Conservation (phyloP, 2,329 filamentous ascomycete genomes). For the Fusarium solani-melongenae region DNA sequence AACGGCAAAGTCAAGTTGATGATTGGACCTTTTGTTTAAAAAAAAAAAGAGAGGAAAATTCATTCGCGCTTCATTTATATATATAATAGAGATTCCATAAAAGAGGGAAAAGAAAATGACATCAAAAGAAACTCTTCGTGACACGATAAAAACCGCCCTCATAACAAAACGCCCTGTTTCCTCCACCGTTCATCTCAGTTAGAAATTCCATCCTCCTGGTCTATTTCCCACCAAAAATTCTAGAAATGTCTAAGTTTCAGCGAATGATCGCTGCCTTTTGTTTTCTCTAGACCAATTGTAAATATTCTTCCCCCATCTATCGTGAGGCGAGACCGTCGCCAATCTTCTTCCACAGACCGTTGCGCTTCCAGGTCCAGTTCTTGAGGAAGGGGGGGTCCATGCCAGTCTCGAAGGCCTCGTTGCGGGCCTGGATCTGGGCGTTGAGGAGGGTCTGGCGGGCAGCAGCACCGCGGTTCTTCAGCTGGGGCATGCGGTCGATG, state of each 20-base stretch:
- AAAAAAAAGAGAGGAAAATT: background rate
- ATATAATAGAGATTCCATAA: constrained; percentile 18
- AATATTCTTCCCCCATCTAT: constrained; percentile 35
- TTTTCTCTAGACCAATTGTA: constrained; percentile 4
- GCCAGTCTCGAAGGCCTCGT: constrained; percentile 75
- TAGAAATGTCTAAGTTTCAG: constrained; percentile 17
- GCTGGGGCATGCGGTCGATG: constrained; percentile 72
- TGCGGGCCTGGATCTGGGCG: constrained; percentile 71
- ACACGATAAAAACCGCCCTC: constrained; percentile 19
- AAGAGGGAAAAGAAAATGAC: constrained; percentile 30
- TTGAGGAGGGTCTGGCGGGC: constrained; percentile 74
- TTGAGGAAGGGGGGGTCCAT: constrained; percentile 74
- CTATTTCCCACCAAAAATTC: constrained; percentile 24
- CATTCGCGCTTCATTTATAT: constrained; percentile 31
- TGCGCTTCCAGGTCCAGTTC: constrained; percentile 73
- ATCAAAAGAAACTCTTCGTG: constrained; percentile 19
- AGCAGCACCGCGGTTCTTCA: constrained; percentile 72
- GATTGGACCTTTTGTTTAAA: background rate
- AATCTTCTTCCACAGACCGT: constrained; percentile 52
- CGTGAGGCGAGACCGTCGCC: constrained; percentile 38
- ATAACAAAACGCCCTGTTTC: constrained; percentile 33
- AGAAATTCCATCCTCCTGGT: constrained; percentile 4
- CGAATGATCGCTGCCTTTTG: background rate
- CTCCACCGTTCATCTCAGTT: constrained; percentile 15
- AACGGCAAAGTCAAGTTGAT: constrained; percentile 13